A percentile compares a stretch with the other conserved stretches of the same genome.
phyloP scores from a whole-genome alignment of 2,329 filamentous ascomycete species.

The Purpureocillium takamizusanense region DNA sequence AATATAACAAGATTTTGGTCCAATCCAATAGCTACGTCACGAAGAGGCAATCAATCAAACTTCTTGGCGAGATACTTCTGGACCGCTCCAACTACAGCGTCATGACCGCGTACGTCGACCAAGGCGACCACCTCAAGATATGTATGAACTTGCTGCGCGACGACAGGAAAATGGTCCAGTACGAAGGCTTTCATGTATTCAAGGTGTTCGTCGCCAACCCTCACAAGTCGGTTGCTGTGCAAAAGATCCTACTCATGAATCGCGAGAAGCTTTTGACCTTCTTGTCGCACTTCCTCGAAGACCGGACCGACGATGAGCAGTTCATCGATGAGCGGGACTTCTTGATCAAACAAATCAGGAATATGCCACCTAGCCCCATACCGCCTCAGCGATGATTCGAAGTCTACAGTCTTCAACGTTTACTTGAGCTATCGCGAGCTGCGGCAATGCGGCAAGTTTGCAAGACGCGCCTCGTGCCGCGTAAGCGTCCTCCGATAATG shows the following conservation, averaged over 20 bases:
- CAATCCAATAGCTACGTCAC: conserved; percentile 96
- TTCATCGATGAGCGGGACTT: conserved; percentile 98
- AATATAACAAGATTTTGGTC: conserved; percentile 80
- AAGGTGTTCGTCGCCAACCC: conserved; percentile 99
- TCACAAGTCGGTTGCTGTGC: conserved; percentile 92
- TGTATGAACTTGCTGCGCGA: conserved; percentile 96
- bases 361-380: conserved; percentile 52
- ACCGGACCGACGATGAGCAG: conserved; percentile 93
- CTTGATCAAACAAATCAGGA: conserved; percentile 84
- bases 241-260: conserved; percentile 94
- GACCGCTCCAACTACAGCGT: conserved; percentile 95
- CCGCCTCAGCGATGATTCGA: conserved; percentile 33
- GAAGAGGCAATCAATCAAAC: conserved; percentile 94
- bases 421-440: no score
- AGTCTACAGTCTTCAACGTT: no score
- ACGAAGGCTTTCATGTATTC: conserved; percentile 98
- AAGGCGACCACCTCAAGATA: conserved; percentile 91
- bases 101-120: conserved; percentile 95
- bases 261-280: conserved; percentile 84
- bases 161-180: conserved; percentile 97
- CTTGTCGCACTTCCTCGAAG: conserved; percentile 83
- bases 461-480: no score
- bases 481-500: no score
- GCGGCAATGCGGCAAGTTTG: background rate
- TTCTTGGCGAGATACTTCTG: conserved; percentile 87